Evolutionary conservation across 2,329 filamentous ascomycete genomes (phyloP).

Genomic region (Nemania abortiva): DNA sequence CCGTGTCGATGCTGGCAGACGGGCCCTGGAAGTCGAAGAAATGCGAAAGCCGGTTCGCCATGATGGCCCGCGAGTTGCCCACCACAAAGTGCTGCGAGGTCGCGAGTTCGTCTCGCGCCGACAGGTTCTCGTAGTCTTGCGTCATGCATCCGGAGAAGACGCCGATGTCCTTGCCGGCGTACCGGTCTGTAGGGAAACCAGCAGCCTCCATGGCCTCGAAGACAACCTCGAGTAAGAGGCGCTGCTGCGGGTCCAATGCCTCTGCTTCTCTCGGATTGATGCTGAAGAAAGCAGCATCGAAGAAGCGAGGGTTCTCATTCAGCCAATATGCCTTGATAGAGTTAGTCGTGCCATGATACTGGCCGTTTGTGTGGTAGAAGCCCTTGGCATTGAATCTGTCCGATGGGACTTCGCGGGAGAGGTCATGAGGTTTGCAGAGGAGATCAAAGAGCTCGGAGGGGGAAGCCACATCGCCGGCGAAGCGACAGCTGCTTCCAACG

Average conservation of each 20-base stretch:
- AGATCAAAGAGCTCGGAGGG: conserved; percentile 49
- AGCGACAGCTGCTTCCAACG: conserved; percentile 50
- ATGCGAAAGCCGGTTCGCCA: conserved; percentile 57
- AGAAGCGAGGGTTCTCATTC: conserved; percentile 45
- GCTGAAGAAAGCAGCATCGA: conserved; percentile 53
- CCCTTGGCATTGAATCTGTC: conserved; percentile 46
- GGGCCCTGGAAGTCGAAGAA: conserved; percentile 57
- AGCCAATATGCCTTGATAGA: conserved; percentile 50
- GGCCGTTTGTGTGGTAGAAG: conserved; percentile 50
- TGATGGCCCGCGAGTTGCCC: conserved; percentile 52
- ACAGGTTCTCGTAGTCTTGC: conserved; percentile 50
- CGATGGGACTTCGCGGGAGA: conserved; percentile 47
- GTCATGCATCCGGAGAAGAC: conserved; percentile 53
- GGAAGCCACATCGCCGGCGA: conserved; percentile 47
- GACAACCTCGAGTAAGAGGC: conserved; percentile 52
- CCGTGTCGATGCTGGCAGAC: conserved; percentile 57
- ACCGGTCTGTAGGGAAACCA: conserved; percentile 46
- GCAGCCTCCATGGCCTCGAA: conserved; percentile 54
- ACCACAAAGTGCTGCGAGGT: conserved; percentile 51
- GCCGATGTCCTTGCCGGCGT: conserved; percentile 48
- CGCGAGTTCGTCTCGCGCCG: conserved; percentile 48
- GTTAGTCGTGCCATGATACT: conserved; percentile 51
- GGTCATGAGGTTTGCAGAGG: conserved; percentile 45
- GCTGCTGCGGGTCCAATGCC: conserved; percentile 52
- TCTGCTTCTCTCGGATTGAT: conserved; percentile 54